Base-by-base conservation (phyloP, 345 rosid genomes). In the Salix brachista region DNA sequence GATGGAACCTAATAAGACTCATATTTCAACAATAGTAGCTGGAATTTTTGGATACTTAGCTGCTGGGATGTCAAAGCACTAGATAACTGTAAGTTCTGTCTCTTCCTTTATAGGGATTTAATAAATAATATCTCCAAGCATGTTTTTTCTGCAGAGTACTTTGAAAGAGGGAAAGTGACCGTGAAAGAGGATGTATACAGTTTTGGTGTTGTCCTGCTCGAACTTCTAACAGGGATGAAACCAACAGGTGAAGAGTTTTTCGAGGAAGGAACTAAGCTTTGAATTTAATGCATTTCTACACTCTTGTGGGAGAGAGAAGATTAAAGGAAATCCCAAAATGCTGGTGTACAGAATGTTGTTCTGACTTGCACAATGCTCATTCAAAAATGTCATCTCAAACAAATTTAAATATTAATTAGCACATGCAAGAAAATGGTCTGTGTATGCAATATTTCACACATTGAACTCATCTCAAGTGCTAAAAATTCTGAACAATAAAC, bases 41-140 rank as follows among this genome's bases (percentile, higher is more conserved):
- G 98, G 98, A 73, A 93, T 97, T 66, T 93, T 91, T 67, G 94
- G 98, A 73, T 93, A 91, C 89, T 83, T 93, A 37, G 89, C 99
- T 83, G 96, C 97, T 48, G 93, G 96, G 90, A 84, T 36, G 6
- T 25, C 39, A 80, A 65, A 65, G 26, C 61, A 34, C 12, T 8
- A 18, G 34, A 56, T 44, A 70, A 1, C 26, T 60, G 36, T 56
- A 11, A 37, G 50, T 5, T 11, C 42, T 26, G 25, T 18, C 42
- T 23, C 37, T 65, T 23, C 9, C 26, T 21, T 67, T 34, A 52
- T 2, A 18, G n/a, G 50, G 30, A 36, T 71, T 70, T 52, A 50
- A 54, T 36, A 25, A 21, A 39, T 71, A n/a, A 76, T 32, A 37
- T 65, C 32, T 65, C 71, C 13, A 48, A 26, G 17, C 52, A 36